Evolutionary conservation across 2,329 filamentous ascomycete genomes (phyloP), one percentile per base, ranked within the genome.

Genomic region (Neocucurbitaria cava): DNA sequence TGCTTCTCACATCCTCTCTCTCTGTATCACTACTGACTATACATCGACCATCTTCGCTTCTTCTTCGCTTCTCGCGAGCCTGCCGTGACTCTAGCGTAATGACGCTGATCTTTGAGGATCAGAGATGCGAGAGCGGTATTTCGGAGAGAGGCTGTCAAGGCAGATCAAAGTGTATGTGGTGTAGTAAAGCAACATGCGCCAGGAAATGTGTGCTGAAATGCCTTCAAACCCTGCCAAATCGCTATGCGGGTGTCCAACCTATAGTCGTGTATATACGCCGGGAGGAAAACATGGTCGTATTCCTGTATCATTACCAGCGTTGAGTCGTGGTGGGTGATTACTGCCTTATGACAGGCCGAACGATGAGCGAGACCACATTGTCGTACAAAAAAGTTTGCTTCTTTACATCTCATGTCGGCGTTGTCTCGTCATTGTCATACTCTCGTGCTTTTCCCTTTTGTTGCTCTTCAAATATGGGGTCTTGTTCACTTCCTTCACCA

Each of bases 381-480:
- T 35, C 31, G 31, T 11, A 35, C 18, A 38, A 18, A n/a, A 8
- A n/a, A 18, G 7, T 9, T 18, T 21, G 36, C 20, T 13, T 5
- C 35, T 10, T 5, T 2, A 15, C 20, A 6, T 41, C 13, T 59
- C 46, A 56, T 33, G 49, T 30, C 9, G 56, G 49, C 10, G 46
- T 28, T 28, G 41, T 23, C 20, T 56, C 44, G 11, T 33, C 36
- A 23, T 31, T 35, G 5, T 49, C 56, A 11, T 45, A 21, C 1
- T 47, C 47, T 20, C 49, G 52, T 5, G 33, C 48, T 42, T 59
- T 57, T 4, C 49, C 56, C 35, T 59, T 38, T 42, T 52, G 46
- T 35, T 71, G 69, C 49, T 73, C 68, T 2, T 66, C 61, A 0
- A 62, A 54, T 38, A 63, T 58, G 11, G 56, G 46, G 2, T 60